A percentile compares a stretch with the other conserved stretches of the same genome.
phyloP scores from a whole-genome alignment of 495 filamentous ascomycete genomes.

The Peziza echinospora region DNA sequence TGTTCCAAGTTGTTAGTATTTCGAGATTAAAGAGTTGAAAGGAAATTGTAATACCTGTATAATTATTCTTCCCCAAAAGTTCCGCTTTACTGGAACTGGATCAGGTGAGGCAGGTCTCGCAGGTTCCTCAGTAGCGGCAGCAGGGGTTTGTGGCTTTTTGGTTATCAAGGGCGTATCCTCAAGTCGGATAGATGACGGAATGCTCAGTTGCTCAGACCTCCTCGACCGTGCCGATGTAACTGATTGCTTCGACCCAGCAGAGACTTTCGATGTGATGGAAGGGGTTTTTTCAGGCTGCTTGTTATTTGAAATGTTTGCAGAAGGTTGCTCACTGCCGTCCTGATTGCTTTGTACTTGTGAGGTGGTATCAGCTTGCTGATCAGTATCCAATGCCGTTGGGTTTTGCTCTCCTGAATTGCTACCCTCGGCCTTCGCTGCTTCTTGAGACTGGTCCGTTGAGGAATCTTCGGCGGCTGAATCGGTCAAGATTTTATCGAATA shows the following conservation, averaged over 20 bases:
- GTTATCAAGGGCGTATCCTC: background rate
- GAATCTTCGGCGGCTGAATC: background rate
- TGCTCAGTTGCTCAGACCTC: background rate
- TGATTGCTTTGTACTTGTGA: too few species aligned
- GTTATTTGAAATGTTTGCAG: too few species aligned
- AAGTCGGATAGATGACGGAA: background rate
- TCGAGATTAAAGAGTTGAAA: too few species aligned
- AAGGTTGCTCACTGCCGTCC: too few species aligned
- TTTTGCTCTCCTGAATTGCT: too few species aligned
- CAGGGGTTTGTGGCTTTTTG: background rate
- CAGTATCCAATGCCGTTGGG: too few species aligned
- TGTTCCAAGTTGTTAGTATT: too few species aligned
- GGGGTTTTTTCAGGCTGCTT: too few species aligned
- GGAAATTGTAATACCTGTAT: background rate
- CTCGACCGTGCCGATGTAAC: background rate
- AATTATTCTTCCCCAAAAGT: background rate
- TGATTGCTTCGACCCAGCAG: background rate
- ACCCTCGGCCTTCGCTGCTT: background rate
- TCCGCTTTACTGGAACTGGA: background rate
- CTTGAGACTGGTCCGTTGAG: background rate
- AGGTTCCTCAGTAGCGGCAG: background rate
- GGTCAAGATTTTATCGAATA: background rate
- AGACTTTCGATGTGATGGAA: background rate
- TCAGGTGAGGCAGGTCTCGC: background rate
- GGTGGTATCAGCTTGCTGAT: too few species aligned